Conservation (phyloP, 2,329 filamentous ascomycete genomes). For the Cladophialophora exuberans region DNA sequence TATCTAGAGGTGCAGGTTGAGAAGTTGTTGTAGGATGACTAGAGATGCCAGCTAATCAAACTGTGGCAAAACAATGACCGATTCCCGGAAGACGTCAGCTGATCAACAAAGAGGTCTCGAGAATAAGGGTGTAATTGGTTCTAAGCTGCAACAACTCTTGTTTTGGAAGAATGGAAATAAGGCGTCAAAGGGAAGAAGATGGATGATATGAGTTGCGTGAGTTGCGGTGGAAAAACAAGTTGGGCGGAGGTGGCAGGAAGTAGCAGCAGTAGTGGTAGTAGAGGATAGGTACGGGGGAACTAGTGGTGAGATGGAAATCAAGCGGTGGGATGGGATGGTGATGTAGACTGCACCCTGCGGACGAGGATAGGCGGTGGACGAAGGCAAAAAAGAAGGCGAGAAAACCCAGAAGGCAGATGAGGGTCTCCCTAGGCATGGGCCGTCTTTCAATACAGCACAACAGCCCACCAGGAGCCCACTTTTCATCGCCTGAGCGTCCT, state of each 20-base stretch:
- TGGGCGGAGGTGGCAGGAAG: constrained; percentile 17
- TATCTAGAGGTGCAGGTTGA: constrained; percentile 6
- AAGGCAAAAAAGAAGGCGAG: constrained; percentile 13
- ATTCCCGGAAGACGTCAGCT: constrained; percentile 17
- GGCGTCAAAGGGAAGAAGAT: constrained; percentile 3
- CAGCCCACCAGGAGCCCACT: too few relatives aligned
- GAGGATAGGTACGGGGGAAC: too few relatives aligned
- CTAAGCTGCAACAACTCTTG: constrained; percentile 14
- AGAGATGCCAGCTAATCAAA: constrained; percentile 26
- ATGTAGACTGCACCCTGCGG: constrained; percentile 18
- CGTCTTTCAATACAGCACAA: not conserved
- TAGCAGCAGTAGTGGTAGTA: constrained; percentile 8
- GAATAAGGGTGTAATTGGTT: constrained; percentile 7
- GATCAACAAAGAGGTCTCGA: constrained; percentile 11
- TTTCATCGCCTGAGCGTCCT: not conserved
- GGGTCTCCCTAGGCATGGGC: not conserved
- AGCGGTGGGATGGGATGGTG: constrained; percentile 19
- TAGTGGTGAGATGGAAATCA: constrained; percentile 14
- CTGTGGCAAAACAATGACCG: constrained; percentile 29
- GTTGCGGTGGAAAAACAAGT: constrained; percentile 11
- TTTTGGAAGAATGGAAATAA: constrained; percentile 13
- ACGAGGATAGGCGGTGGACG: constrained; percentile 18
- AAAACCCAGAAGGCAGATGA: constrained; percentile 4
- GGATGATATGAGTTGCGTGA: constrained; percentile 7
- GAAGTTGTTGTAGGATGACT: constrained; percentile 9